Percentiles rank a stretch among this genome's conserved stretches.
phyloP scores from a whole-genome alignment of 306 rosid genomes.

The Carpinus viminea region DNA sequence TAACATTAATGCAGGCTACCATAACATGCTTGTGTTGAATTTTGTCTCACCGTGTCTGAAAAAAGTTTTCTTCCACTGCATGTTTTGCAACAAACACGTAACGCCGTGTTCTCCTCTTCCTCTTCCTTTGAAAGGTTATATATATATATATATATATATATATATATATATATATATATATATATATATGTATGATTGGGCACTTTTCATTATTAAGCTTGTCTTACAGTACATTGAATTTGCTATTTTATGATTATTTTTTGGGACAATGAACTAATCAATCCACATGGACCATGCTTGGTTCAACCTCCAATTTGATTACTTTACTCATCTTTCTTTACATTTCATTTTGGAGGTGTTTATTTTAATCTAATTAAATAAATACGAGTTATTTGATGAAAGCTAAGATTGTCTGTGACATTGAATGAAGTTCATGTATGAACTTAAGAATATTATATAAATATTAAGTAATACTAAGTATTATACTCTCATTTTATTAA shows the following conservation, averaged over 20 bases:
- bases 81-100: slow-evolving; percentile 31
- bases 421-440: background rate
- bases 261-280: slow-evolving; percentile 43
- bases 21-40: slow-evolving; percentile 29
- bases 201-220: slow-evolving; percentile 20
- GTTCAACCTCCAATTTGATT: slow-evolving; percentile 19
- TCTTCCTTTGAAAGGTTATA: background rate
- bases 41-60: slow-evolving; percentile 29
- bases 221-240: slow-evolving; percentile 32
- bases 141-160: background rate
- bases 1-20: background rate
- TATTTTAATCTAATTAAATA: slow-evolving; percentile 11
- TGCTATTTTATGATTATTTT: slow-evolving; percentile 8
- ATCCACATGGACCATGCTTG: slow-evolving; percentile 51
- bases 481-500: too few species aligned
- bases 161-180: background rate
- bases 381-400: slow-evolving; percentile 4
- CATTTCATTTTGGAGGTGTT: slow-evolving; percentile 27
- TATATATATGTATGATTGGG: background rate
- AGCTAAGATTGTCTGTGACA: slow-evolving; percentile 13
- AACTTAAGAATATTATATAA: background rate
- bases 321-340: slow-evolving; percentile 22
- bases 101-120: slow-evolving; percentile 35
- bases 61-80: background rate
- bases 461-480: background rate